Evolutionary conservation across 106 monocot genomes (phyloP).

Genomic region (Dendrobium nobile): DNA sequence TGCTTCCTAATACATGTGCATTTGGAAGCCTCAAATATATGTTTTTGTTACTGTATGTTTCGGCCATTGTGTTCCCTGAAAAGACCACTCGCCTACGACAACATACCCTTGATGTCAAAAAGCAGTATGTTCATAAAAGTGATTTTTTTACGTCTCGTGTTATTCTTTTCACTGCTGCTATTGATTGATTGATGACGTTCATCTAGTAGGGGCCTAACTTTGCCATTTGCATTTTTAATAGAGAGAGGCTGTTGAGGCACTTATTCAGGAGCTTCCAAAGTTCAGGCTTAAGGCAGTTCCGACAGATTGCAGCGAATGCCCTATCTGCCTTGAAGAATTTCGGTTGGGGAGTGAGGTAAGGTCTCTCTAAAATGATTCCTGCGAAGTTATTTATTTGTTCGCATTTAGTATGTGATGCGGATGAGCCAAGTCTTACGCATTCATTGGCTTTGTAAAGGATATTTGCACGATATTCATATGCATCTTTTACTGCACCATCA

Average conservation of each 20-base stretch:
- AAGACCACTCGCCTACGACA: no score
- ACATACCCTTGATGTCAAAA: no score
- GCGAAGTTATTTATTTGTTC: neutral
- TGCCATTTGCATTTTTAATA: slow-evolving; percentile 16
- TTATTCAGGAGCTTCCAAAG: slow-evolving; percentile 98
- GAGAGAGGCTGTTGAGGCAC: slow-evolving; percentile 99
- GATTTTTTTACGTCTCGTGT: no score
- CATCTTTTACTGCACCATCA: no score
- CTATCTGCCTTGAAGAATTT: slow-evolving; percentile 97
- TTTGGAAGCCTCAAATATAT: no score
- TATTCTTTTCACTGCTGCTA: slow-evolving; percentile 1
- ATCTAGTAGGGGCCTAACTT: neutral
- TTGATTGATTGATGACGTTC: neutral
- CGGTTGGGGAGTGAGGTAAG: slow-evolving; percentile 80
- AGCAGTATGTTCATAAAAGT: no score
- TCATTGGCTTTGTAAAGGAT: no score
- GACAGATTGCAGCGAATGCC: slow-evolving; percentile 95
- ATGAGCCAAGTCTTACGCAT: neutral
- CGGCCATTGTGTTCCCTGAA: no score
- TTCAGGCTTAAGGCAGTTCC: slow-evolving; percentile 93
- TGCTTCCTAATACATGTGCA: no score
- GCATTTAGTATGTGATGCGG: neutral
- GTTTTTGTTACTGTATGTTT: no score
- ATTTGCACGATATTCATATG: no score
- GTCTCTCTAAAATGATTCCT: neutral